A percentile compares a stretch with the other conserved stretches of the same genome.
Conservation (phyloP, 805 yeast species). For the Starmera quercuum region DNA sequence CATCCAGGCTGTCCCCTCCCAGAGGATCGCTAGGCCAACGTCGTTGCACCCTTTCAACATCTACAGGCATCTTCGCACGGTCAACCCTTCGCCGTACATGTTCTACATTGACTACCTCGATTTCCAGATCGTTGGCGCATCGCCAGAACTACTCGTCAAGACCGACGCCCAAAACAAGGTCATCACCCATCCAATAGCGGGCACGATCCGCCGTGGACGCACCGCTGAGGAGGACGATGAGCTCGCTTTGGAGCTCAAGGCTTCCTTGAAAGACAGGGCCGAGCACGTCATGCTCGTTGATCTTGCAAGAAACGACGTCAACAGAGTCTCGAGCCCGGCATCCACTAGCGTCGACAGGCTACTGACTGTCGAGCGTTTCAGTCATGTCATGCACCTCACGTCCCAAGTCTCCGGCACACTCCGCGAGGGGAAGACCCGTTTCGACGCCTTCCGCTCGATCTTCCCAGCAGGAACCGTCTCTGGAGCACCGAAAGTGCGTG, state of each 20-base stretch:
- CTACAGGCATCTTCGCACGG: constrained; percentile 88
- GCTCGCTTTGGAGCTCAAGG: constrained; percentile 64
- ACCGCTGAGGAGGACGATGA: constrained; percentile 88
- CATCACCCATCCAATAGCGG: constrained; percentile 96
- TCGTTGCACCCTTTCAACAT: constrained; percentile 94
- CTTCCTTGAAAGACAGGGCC: constrained; percentile 86
- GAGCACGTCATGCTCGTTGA: constrained; percentile 99
- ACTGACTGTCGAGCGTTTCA: constrained; percentile 84
- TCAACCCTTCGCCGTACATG: constrained; percentile 95
- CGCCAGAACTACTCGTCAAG: constrained; percentile 90
- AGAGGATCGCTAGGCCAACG: constrained; percentile 92
- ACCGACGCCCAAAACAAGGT: constrained; percentile 65
- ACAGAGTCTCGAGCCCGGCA: constrained; percentile 85
- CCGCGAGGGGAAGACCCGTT: constrained; percentile 76
- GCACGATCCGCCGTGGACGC: constrained; percentile 86
- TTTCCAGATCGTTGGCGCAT: constrained; percentile 94
- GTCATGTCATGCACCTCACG: constrained; percentile 95
- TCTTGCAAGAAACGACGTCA: constrained; percentile 92
- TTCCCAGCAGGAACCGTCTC: constrained; percentile 99
- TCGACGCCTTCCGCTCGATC: constrained; percentile 95
- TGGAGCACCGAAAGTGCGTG: constrained; percentile 96
- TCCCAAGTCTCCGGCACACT: constrained; percentile 91
- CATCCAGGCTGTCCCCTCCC: constrained; percentile 97
- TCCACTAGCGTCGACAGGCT: constrained; percentile 84
- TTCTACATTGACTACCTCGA: constrained; percentile 88